phyloP scores from a whole-genome alignment of 192 early-diverging fungal species.

The Podila horticola region DNA sequence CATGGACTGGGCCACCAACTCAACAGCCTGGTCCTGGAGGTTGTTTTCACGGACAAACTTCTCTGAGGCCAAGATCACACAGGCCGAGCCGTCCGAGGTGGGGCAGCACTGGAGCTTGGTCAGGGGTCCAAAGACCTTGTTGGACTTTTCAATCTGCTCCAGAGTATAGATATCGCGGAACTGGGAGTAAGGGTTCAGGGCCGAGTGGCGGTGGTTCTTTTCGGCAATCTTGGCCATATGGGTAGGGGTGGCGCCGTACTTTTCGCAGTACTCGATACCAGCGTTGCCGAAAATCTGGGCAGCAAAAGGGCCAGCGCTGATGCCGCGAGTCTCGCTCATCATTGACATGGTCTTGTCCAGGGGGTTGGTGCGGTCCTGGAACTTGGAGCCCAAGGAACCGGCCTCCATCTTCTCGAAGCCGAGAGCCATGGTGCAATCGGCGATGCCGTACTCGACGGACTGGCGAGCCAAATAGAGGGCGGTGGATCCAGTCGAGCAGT shows the following conservation, averaged over 20 bases:
- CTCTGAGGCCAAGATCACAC: conserved; percentile 73
- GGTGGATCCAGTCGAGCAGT: conserved; percentile 80
- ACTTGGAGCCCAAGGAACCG: conserved; percentile 60
- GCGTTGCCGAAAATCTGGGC: conserved; percentile 82
- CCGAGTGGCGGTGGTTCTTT: conserved; percentile 78
- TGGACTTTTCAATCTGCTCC: conserved; percentile 70
- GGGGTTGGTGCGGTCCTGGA: conserved; percentile 71
- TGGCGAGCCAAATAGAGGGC: conserved; percentile 73
- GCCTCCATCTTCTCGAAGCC: conserved; percentile 80
- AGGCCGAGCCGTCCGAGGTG: conserved; percentile 77
- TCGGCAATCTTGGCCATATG: conserved; percentile 76
- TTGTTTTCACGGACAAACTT: conserved; percentile 70
- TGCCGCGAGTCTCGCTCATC: conserved; percentile 68
- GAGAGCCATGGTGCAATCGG: conserved; percentile 77
- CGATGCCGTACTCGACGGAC: conserved; percentile 66
- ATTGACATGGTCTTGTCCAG: conserved; percentile 67
- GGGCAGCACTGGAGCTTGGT: conserved; percentile 82
- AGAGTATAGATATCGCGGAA: conserved; percentile 70
- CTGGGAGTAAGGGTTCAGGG: conserved; percentile 78
- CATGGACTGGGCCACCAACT: conserved; percentile 74
- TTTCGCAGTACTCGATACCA: conserved; percentile 75
- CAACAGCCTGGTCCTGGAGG: conserved; percentile 71
- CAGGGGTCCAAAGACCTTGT: conserved; percentile 74
- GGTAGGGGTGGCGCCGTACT: conserved; percentile 65
- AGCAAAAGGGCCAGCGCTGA: conserved; percentile 64